phyloP scores from a whole-genome alignment of 176 grass and related monocot genomes.

The Typha latifolia region DNA sequence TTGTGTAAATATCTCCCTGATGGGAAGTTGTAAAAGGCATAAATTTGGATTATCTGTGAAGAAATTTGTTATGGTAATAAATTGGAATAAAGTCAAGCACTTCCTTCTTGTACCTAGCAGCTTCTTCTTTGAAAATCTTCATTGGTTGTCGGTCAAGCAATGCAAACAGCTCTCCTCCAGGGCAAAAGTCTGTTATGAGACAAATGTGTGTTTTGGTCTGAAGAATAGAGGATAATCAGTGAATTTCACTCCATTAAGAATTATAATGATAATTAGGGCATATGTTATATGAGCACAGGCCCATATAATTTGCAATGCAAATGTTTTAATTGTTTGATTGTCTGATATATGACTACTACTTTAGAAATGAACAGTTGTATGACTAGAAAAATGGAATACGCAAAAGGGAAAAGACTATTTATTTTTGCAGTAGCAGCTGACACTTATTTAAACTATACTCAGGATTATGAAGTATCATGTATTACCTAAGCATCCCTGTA shows the following conservation, averaged over 20 bases:
- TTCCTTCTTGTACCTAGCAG: conserved; percentile 56
- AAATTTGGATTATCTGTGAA: not conserved
- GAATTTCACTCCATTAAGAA: conserved; percentile 5
- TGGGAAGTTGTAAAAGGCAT: not conserved
- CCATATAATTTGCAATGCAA: not conserved
- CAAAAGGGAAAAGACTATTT: too few relatives aligned
- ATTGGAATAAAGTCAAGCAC: not conserved
- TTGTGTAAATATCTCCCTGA: not conserved
- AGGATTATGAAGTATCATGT: too few relatives aligned
- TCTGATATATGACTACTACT: too few relatives aligned
- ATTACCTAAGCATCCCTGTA: too few relatives aligned
- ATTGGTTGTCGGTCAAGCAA: conserved; percentile 82
- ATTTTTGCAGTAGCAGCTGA: too few relatives aligned
- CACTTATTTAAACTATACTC: too few relatives aligned
- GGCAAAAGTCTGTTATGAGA: conserved; percentile 97
- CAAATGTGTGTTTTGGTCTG: conserved; percentile 98
- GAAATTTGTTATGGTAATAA: not conserved
- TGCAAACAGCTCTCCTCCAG: conserved; percentile 92
- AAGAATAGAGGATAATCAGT: conserved; percentile 32
- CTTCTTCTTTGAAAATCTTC: conserved; percentile 85
- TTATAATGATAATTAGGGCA: not conserved
- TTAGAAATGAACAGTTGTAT: too few relatives aligned
- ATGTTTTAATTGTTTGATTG: too few relatives aligned
- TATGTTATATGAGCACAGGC: not conserved
- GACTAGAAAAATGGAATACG: too few relatives aligned